Evolutionary conservation across 306 rosid genomes (phyloP), one percentile per base, ranked within the genome.

Genomic region (Corylus americana): DNA sequence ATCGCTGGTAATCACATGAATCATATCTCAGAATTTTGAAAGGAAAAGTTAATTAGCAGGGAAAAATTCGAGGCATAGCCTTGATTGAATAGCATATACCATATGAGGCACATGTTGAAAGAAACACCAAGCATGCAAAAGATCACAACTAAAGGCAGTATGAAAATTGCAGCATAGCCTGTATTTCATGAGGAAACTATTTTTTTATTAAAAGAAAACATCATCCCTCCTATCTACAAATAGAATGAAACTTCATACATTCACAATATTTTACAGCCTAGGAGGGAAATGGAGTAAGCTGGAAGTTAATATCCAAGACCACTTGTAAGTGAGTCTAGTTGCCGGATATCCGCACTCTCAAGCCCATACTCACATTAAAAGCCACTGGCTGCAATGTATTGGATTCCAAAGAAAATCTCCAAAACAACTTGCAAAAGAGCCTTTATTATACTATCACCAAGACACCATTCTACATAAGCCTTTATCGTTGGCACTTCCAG

Each of bases 1-100:
- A 73, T 72, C 59, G 70, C 92, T 88, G 86, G 83, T 77, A 69
- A 82, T 75, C 72, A 58, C 70, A 83, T 51, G 66, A 80, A 81
- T 82, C 50, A 74, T 25, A 76, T 31, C 62, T 82, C 63, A 82
- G 79, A 77, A 78, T 27, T 22, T 44, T 39, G 16, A 37, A 54
- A 29, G 35, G 58, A 27, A 22, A 37, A 49, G 17, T 54, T 49
- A 16, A 42, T 51, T 58, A 74, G 70, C 64, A 16, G 11, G 37
- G 22, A 17, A 57, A 62, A 74, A 31, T 73, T 39, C 51, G 44
- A 27, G 47, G 20, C 11, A 54, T 25, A 39, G 2, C 53, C 49
- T 16, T 27, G 70, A 79, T 5, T 20, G 39, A 31, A 71, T 4
- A 42, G 58, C 54, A 61, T 54, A 57, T 20, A 55, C 39, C 50